phyloP scores from a whole-genome alignment of 1,139 yeast genomes.

The Debaryomyces robertsiae region DNA sequence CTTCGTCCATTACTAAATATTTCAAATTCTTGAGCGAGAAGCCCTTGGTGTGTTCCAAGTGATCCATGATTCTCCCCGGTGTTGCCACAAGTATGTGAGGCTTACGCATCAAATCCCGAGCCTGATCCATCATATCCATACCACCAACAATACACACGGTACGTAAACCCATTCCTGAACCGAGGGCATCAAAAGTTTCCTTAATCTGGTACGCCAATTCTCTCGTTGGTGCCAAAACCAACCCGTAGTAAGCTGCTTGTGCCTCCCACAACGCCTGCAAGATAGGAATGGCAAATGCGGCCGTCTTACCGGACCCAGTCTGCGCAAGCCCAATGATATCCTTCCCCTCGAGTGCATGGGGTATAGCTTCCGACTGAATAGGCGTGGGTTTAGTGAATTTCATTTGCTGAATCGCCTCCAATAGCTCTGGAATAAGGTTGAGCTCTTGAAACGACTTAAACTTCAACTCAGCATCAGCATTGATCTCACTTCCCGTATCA shows the following conservation, averaged over 20 bases:
- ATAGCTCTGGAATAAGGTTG: slow-evolving; percentile 74
- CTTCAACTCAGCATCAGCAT: slow-evolving; percentile 29
- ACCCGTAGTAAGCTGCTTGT: slow-evolving; percentile 84
- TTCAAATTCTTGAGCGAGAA: slow-evolving; percentile 78
- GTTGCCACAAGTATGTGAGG: slow-evolving; percentile 97
- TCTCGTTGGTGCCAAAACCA: slow-evolving; percentile 94
- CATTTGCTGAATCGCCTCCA: slow-evolving; percentile 74
- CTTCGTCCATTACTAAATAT: slow-evolving; percentile 94
- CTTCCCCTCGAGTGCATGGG: slow-evolving; percentile 85
- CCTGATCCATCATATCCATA: slow-evolving; percentile 98
- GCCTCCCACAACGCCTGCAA: slow-evolving; percentile 88
- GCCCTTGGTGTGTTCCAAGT: slow-evolving; percentile 92
- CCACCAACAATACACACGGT: slow-evolving; percentile 94
- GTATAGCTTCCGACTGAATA: slow-evolving; percentile 88
- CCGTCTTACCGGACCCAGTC: slow-evolving; percentile 86
- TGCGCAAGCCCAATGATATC: slow-evolving; percentile 83
- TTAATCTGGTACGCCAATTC: slow-evolving; percentile 96
- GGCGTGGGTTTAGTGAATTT: slow-evolving; percentile 79
- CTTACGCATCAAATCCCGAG: slow-evolving; percentile 86
- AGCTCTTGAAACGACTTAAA: slow-evolving; percentile 51
- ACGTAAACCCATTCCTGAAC: slow-evolving; percentile 86
- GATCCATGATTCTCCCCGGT: slow-evolving; percentile 80
- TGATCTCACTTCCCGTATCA: slow-evolving; percentile 18
- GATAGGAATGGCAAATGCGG: slow-evolving; percentile 88
- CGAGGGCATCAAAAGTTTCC: slow-evolving; percentile 93